A percentile compares a stretch with the other conserved stretches of the same genome.
These are phyloP conservation scores for Populus tremula DNA, from an alignment of 345 rosid species.

Conservation along the genomic window DNA sequence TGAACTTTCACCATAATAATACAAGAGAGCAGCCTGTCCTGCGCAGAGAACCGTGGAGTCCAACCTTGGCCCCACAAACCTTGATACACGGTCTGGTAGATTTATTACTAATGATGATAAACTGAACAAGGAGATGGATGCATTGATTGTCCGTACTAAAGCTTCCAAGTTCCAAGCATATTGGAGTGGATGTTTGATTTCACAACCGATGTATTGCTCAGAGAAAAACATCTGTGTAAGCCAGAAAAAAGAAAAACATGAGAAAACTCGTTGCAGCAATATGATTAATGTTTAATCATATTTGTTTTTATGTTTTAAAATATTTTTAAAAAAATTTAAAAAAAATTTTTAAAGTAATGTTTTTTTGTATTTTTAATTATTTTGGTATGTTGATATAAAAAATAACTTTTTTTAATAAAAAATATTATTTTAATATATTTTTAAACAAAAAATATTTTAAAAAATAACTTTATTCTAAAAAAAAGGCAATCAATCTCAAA, in stretches of 20 bases:
- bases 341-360: too few relatives aligned
- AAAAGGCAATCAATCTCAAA: constrained; percentile 19
- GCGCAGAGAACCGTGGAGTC: not conserved
- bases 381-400: too few relatives aligned
- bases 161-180: not conserved
- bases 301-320: too few relatives aligned
- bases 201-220: not conserved
- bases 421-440: too few relatives aligned
- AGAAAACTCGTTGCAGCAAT: not conserved
- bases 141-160: not conserved
- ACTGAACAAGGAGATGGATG: not conserved
- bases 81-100: not conserved
- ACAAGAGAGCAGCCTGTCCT: too few relatives aligned
- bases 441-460: too few relatives aligned
- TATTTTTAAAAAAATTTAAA: too few relatives aligned
- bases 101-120: not conserved
- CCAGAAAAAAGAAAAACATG: not conserved
- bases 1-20: not conserved
- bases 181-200: not conserved
- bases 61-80: not conserved
- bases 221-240: not conserved
- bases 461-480: too few relatives aligned
- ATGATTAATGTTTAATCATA: not conserved
- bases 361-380: too few relatives aligned
- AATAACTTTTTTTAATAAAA: too few relatives aligned